Evolutionary conservation across 2,329 filamentous ascomycete genomes (phyloP).

Genomic region (Aspergillus glaucus): DNA sequence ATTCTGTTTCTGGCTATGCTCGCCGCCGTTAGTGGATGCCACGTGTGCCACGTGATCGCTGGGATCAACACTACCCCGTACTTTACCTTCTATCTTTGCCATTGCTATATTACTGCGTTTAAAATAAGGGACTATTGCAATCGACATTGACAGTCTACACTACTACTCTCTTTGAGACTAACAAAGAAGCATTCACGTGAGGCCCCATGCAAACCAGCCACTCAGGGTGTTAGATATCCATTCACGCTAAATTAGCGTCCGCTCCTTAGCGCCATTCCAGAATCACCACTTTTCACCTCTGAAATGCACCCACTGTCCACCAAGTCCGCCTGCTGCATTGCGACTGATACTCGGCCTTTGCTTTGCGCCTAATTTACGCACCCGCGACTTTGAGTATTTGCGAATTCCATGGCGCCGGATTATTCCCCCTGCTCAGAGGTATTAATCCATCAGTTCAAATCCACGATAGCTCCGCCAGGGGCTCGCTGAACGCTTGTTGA

Average conservation of each 20-base stretch:
- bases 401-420: not conserved
- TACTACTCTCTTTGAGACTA: not conserved
- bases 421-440: not conserved
- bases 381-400: not conserved
- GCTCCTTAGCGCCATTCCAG: not conserved
- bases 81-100: no score
- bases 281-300: not conserved
- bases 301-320: not conserved
- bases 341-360: not conserved
- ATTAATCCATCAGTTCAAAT: no score
- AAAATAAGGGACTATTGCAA: no score
- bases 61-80: no score
- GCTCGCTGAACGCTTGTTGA: not conserved
- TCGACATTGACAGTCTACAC: not conserved
- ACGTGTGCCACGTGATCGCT: not conserved
- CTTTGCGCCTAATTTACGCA: not conserved
- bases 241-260: conserved; percentile 4
- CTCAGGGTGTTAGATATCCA: not conserved
- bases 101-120: no score
- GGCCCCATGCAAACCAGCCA: not conserved
- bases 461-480: no score
- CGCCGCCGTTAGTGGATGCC: not conserved
- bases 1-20: no score
- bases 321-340: not conserved
- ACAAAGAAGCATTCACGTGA: not conserved